These are phyloP conservation scores for Ottelia alismoides DNA, from an alignment of 106 monocot species.

Conservation along the genomic window DNA sequence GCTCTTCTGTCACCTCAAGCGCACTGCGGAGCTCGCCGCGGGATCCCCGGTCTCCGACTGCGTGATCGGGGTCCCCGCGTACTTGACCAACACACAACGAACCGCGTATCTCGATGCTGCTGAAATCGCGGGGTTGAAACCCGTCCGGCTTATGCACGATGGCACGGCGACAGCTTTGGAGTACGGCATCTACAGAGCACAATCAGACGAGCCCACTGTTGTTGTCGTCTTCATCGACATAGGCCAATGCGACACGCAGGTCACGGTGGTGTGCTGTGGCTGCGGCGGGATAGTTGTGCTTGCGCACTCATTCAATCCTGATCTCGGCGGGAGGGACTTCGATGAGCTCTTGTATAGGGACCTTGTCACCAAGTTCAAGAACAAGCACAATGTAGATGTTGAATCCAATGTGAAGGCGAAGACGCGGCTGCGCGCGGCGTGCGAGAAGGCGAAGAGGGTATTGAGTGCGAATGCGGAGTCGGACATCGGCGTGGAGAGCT, in stretches of 20 bases:
- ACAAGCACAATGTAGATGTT: conserved; percentile 61
- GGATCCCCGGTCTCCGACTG: conserved; percentile 30
- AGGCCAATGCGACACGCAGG: conserved; percentile 81
- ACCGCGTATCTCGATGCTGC: conserved; percentile 66
- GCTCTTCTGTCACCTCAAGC: conserved; percentile 51
- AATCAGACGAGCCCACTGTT: conserved; percentile 7
- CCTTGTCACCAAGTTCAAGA: conserved; percentile 53
- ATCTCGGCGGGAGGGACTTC: conserved; percentile 75
- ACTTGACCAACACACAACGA: conserved; percentile 56
- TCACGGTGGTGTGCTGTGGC: conserved; percentile 38
- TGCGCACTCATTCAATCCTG: conserved; percentile 44
- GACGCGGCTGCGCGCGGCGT: conserved; percentile 40
- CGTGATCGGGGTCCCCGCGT: conserved; percentile 68
- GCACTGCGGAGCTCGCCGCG: conserved; percentile 37
- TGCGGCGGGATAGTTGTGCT: conserved; percentile 46
- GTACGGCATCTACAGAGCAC: conserved; percentile 63
- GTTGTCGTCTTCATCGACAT: conserved; percentile 56
- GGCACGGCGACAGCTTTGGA: conserved; percentile 60
- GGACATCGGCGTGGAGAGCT: conserved; percentile 60
- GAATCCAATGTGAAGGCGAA: conserved; percentile 36
- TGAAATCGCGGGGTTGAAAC: conserved; percentile 55
- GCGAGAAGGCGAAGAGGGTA: conserved; percentile 91
- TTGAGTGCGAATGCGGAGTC: conserved; percentile 75
- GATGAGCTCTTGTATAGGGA: conserved; percentile 67
- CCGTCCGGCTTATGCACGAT: conserved; percentile 65